Conservation (phyloP, 2,329 filamentous ascomycete species). For the Neospermospora avenae region DNA sequence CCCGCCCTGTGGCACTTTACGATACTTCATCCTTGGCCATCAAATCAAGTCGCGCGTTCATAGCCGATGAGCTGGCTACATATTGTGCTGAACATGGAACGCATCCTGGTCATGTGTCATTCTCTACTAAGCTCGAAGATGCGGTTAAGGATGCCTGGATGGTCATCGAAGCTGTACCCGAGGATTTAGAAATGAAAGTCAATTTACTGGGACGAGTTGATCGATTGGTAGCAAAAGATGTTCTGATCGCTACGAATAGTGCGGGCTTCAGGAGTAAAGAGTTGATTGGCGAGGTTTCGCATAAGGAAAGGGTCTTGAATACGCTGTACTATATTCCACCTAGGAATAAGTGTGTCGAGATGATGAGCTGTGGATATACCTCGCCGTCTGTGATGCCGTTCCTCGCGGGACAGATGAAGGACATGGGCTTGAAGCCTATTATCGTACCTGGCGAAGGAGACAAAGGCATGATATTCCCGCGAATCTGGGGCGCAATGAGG, state of each 20-base stretch:
- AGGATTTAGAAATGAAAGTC: constrained; percentile 41
- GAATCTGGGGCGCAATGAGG: constrained; percentile 42
- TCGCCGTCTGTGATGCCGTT: constrained; percentile 32
- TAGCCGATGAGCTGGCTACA: constrained; percentile 35
- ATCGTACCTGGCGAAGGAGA: constrained; percentile 34
- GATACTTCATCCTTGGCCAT: constrained; percentile 41
- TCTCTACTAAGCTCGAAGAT: constrained; percentile 22
- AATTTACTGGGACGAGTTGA: constrained; percentile 40
- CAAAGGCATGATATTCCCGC: constrained; percentile 40
- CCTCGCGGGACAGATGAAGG: constrained; percentile 31
- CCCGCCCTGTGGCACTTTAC: constrained; percentile 42
- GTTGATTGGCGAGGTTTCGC: constrained; percentile 38
- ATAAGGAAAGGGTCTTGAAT: constrained; percentile 39
- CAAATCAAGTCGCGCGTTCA: constrained; percentile 39
- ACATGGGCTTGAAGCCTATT: constrained; percentile 38
- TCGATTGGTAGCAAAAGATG: constrained; percentile 33
- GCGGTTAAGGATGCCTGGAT: constrained; percentile 34
- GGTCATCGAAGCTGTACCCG: constrained; percentile 42
- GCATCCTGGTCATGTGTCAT: constrained; percentile 15
- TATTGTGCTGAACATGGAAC: constrained; percentile 13
- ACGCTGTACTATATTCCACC: constrained; percentile 41
- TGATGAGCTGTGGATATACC: constrained; percentile 39
- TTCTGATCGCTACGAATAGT: constrained; percentile 46
- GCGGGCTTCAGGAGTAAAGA: constrained; percentile 44
- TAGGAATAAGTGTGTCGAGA: constrained; percentile 34